Conservation (phyloP, 1,284 basidiomycete genomes). For the Malassezia furfur region DNA sequence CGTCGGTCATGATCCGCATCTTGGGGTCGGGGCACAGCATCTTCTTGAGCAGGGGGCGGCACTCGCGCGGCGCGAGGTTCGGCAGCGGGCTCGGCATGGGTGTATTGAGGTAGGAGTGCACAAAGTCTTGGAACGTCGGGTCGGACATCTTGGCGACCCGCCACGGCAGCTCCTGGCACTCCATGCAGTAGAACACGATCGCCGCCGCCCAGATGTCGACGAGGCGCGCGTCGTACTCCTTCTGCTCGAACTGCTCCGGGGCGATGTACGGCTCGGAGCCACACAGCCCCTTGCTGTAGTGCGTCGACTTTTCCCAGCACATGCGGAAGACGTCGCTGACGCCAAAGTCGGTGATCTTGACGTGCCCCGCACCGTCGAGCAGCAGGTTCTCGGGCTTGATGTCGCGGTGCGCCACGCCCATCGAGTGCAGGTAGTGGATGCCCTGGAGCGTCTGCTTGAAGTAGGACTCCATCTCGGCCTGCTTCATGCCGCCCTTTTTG, state of each 20-base stretch:
- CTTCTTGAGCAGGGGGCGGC: slow-evolving; percentile 71
- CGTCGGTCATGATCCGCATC: slow-evolving; percentile 67
- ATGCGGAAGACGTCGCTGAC: slow-evolving; percentile 95
- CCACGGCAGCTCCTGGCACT: slow-evolving; percentile 58
- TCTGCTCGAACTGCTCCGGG: slow-evolving; percentile 88
- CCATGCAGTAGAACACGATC: slow-evolving; percentile 92
- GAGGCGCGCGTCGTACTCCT: slow-evolving; percentile 93
- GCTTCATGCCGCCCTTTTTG: slow-evolving; percentile 91
- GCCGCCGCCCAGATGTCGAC: slow-evolving; percentile 97
- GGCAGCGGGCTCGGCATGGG: slow-evolving; percentile 56
- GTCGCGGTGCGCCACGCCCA: slow-evolving; percentile 94
- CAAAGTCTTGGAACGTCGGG: slow-evolving; percentile 71
- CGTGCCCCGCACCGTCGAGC: slow-evolving; percentile 79
- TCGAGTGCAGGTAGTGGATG: slow-evolving; percentile 79
- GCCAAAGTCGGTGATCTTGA: slow-evolving; percentile 99
- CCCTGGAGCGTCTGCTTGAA: slow-evolving; percentile 93
- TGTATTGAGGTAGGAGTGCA: slow-evolving; percentile 55
- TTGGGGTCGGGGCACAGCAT: slow-evolving; percentile 95
- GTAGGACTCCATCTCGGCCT: slow-evolving; percentile 87
- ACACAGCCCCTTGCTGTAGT: slow-evolving; percentile 91
- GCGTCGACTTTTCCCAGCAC: slow-evolving; percentile 94
- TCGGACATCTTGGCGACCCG: slow-evolving; percentile 80
- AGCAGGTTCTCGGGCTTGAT: slow-evolving; percentile 97
- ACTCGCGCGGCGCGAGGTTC: slow-evolving; percentile 77
- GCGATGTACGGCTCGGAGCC: slow-evolving; percentile 98